These are phyloP conservation scores for Fusarium chaquense DNA, from an alignment of 2,329 filamentous ascomycete genomes.

Conservation along the genomic window DNA sequence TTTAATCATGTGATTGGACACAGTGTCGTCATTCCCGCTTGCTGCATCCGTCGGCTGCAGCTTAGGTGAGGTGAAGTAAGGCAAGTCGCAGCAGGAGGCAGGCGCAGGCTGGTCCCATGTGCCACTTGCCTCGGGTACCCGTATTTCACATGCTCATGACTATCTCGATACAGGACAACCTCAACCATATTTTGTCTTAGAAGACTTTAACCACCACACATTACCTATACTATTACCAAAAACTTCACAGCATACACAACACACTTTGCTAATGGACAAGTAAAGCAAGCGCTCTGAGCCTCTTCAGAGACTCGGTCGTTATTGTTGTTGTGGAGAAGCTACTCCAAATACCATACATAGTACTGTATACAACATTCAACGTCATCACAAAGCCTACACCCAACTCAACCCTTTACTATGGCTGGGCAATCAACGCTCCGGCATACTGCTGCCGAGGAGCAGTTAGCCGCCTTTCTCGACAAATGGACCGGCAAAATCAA, in stretches of 20 bases:
- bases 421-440: constrained; percentile 88
- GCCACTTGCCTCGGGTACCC: constrained; percentile 48
- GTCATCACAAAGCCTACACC: constrained; percentile 27
- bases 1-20: constrained; percentile 44
- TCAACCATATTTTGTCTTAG: constrained; percentile 25
- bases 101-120: constrained; percentile 40
- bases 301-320: constrained; percentile 33
- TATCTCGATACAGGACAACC: constrained; percentile 19
- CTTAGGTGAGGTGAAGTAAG: constrained; percentile 34
- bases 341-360: constrained; percentile 19
- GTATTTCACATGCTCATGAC: constrained; percentile 48
- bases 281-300: constrained; percentile 31
- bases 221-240: constrained; percentile 3
- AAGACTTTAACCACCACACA: constrained; percentile 10
- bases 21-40: constrained; percentile 47
- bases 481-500: constrained; percentile 68
- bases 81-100: constrained; percentile 22
- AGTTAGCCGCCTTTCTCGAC: constrained; percentile 72
- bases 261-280: constrained; percentile 37
- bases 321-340: constrained; percentile 43
- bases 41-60: constrained; percentile 44
- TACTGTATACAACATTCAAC: constrained; percentile 12
- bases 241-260: constrained; percentile 1
- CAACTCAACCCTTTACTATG: constrained; percentile 65
- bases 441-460: constrained; percentile 72